Base-by-base conservation (phyloP, 75 land plant species). In the Cupressus sempervirens region DNA sequence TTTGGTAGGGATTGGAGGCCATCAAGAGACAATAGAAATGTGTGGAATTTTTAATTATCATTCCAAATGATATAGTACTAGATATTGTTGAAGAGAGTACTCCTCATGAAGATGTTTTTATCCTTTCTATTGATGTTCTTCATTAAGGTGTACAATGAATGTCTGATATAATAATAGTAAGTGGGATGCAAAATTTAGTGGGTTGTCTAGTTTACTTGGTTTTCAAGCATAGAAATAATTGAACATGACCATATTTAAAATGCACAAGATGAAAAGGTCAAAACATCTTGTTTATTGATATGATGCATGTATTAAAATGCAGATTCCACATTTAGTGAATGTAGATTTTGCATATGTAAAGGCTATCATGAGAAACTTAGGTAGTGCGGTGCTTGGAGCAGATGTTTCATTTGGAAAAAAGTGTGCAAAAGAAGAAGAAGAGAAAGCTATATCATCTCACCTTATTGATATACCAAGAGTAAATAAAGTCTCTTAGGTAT, bases 311-410 rank as follows among this genome's bases (percentile, higher is more conserved):
- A 43, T 79, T 20, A 43, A 43, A 83, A 87, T 87, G 86, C 99
- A 96, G 99, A 93, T 93, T 74, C 99, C 99, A 84, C 98, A 98
- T 76, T 86, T 97, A 84, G 98, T 97, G 53, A 97, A 97, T 88
- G 99, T 97, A 52, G 99, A 97, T 85, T 97, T 97, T 89, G 99
- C 99, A 72, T 98, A 97, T 92, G 98, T 97, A 7, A 92, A 91
- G 80, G 98, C 98, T 76, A 90, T 97, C 11, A 97, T 97, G 99
- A 91, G 89, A 84, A 91, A 94, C 83, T 94, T 96, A 48, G 98
- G 99, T 43, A 94, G 98, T 68, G 94, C 98, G 40, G 93, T 97
- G 98, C 93, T 97, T 67, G 99, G 98, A 53, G 96, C 96, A 16
- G 99, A 98, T 30, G 91, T 93, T 84, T 93, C 99, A 29, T 91